A percentile compares a stretch with the other conserved stretches of the same genome.
phyloP scores from a whole-genome alignment of 129 eudicot species.

The Oenanthe sinensis region DNA sequence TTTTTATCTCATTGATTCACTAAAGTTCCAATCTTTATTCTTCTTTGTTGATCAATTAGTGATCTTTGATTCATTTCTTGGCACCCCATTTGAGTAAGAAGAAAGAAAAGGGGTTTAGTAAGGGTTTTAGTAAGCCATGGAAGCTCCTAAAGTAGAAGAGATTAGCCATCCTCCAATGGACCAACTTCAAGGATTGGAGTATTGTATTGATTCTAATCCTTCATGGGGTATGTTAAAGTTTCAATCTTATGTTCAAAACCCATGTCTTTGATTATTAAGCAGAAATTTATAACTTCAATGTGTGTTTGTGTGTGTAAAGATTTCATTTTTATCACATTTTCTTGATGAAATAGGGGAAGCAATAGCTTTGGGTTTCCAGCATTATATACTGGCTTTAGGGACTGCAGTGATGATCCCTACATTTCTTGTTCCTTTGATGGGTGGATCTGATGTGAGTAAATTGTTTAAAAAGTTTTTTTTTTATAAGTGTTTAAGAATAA shows the following conservation, averaged over 20 bases:
- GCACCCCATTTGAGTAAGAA: slow-evolving; percentile 25
- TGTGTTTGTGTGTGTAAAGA: not conserved
- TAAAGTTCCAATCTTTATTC: slow-evolving; percentile 8
- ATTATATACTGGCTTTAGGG: slow-evolving; percentile 90
- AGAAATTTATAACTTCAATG: not conserved
- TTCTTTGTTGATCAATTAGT: slow-evolving; percentile 7
- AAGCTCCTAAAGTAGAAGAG: slow-evolving; percentile 86
- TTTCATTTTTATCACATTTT: not conserved
- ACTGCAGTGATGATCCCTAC: slow-evolving; percentile 99
- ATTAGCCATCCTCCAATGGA: slow-evolving; percentile 96
- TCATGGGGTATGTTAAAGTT: slow-evolving; percentile 71
- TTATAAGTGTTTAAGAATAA: not conserved
- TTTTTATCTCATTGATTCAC: slow-evolving; percentile 9
- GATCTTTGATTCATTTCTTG: slow-evolving; percentile 17
- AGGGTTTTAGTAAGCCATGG: slow-evolving; percentile 38
- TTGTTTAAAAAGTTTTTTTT: not conserved
- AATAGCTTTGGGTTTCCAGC: slow-evolving; percentile 88
- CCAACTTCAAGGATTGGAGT: slow-evolving; percentile 94
- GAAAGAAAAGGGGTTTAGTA: slow-evolving; percentile 2
- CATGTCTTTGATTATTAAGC: not conserved
- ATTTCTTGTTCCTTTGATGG: slow-evolving; percentile 95
- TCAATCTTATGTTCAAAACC: not conserved
- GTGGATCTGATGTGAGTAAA: slow-evolving; percentile 76
- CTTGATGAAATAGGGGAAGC: slow-evolving; percentile 70
- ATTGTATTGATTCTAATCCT: slow-evolving; percentile 97